A percentile compares a stretch with the other conserved stretches of the same genome.
Conservation (phyloP, 140 eudicot species). For the Bidens hawaiensis region DNA sequence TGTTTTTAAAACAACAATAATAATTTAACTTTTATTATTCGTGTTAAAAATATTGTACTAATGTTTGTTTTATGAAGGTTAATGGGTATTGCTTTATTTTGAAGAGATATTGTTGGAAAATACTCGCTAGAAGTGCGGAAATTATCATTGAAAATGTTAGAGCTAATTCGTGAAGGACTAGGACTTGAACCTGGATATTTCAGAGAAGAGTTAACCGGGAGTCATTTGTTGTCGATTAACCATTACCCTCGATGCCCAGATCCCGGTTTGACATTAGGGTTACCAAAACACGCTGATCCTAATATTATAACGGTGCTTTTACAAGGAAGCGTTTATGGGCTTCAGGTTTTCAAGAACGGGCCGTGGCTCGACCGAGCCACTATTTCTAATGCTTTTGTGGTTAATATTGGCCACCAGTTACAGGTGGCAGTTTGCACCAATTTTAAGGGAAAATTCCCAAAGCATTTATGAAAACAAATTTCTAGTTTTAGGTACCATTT, state of each 20-base stretch:
- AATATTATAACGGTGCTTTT: constrained; percentile 25
- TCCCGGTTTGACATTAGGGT: constrained; percentile 35
- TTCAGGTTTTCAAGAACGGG: constrained; percentile 30
- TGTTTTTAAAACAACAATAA: no score
- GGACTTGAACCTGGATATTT: constrained; percentile 38
- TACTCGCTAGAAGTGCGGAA: constrained; percentile 28
- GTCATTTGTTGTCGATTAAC: constrained; percentile 14
- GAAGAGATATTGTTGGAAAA: constrained; percentile 22
- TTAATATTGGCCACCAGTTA: constrained; percentile 44
- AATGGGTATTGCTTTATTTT: neutral
- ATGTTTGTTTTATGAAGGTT: neutral
- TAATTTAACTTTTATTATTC: no score
- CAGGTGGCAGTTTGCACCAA: constrained; percentile 25
- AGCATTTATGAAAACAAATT: no score
- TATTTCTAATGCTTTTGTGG: constrained; percentile 45
- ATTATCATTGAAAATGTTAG: constrained; percentile 30
- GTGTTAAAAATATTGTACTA: neutral
- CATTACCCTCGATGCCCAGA: constrained; percentile 42
- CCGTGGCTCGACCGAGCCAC: constrained; percentile 38
- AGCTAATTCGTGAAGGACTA: constrained; percentile 37
- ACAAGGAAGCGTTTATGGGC: constrained; percentile 32
- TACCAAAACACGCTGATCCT: constrained; percentile 34
- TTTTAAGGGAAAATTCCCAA: no score
- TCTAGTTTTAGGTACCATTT: no score
- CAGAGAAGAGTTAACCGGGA: constrained; percentile 20